Evolutionary conservation across 2,329 filamentous ascomycete species (phyloP).

Genomic region (Didymella exigua): DNA sequence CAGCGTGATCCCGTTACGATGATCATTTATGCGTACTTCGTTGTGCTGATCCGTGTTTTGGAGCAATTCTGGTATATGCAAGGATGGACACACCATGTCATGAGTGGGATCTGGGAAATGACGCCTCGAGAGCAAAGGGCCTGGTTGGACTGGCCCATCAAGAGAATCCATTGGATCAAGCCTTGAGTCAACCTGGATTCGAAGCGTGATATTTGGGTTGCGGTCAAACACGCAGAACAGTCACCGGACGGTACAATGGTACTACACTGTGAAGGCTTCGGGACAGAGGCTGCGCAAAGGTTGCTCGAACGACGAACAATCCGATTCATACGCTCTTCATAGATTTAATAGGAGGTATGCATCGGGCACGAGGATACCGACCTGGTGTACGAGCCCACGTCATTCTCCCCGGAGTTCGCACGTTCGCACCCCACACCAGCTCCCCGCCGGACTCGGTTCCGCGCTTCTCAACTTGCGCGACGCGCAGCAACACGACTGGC

Average conservation of each 20-base stretch:
- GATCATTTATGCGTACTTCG: conserved; percentile 37
- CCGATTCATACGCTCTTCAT: not conserved
- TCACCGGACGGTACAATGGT: not conserved
- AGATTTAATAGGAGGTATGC: not conserved
- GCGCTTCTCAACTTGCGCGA: not conserved
- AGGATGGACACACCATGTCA: conserved; percentile 38
- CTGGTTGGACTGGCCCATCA: conserved; percentile 35
- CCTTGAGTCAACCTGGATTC: conserved; percentile 13
- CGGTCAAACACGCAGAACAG: too few species aligned
- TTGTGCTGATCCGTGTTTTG: conserved; percentile 33
- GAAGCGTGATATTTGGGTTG: not conserved
- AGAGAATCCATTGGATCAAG: conserved; percentile 30
- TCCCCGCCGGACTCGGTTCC: not conserved
- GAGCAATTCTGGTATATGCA: conserved; percentile 41
- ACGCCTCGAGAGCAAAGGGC: conserved; percentile 26
- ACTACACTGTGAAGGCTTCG: not conserved
- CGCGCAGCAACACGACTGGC: not conserved
- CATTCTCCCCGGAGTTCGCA: not conserved
- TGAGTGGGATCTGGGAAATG: conserved; percentile 32
- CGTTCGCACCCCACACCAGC: not conserved
- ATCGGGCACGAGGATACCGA: not conserved
- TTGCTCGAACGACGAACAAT: not conserved
- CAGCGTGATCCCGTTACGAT: conserved; percentile 26
- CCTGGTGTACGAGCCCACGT: not conserved
- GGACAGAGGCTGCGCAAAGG: not conserved